These are phyloP conservation scores for Niebla homalea DNA, from an alignment of 495 filamentous ascomycete genomes.

Conservation along the genomic window DNA sequence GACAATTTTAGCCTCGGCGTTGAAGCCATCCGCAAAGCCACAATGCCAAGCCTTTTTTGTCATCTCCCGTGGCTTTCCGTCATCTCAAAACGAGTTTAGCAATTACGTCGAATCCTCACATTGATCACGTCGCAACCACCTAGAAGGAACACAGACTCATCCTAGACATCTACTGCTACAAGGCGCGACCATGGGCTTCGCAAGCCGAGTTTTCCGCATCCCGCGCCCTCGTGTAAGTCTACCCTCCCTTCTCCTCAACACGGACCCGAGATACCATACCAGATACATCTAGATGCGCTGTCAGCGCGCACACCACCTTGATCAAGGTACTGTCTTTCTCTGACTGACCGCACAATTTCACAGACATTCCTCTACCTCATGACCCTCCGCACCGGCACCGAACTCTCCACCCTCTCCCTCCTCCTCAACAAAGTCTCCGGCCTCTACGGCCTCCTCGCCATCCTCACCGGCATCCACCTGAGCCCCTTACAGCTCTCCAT, in stretches of 20 bases:
- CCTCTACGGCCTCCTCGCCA: conserved; percentile 75
- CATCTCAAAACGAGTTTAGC: background rate
- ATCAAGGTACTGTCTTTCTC: background rate
- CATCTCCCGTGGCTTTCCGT: background rate
- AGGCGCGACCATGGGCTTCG: conserved; percentile 10
- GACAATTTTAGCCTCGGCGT: too few relatives aligned
- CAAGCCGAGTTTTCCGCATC: conserved; percentile 29
- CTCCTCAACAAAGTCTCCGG: conserved; percentile 81
- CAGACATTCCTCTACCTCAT: conserved; percentile 74
- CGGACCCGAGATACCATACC: background rate
- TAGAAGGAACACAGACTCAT: too few relatives aligned
- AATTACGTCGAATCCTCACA: too few relatives aligned
- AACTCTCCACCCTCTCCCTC: conserved; percentile 63
- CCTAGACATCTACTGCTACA: too few relatives aligned
- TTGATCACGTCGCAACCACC: too few relatives aligned
- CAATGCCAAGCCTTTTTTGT: background rate
- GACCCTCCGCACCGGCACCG: conserved; percentile 72
- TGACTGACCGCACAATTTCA: background rate
- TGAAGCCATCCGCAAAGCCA: too few relatives aligned
- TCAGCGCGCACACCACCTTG: background rate
- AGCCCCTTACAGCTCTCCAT: conserved; percentile 59
- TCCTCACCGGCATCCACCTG: conserved; percentile 58
- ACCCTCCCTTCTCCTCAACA: background rate
- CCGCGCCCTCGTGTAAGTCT: conserved; percentile 43
- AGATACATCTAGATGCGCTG: background rate